Evolutionary conservation across 1,284 basidiomycete species (phyloP), one percentile per base, ranked within the genome.

Genomic region (Somion occarium): DNA sequence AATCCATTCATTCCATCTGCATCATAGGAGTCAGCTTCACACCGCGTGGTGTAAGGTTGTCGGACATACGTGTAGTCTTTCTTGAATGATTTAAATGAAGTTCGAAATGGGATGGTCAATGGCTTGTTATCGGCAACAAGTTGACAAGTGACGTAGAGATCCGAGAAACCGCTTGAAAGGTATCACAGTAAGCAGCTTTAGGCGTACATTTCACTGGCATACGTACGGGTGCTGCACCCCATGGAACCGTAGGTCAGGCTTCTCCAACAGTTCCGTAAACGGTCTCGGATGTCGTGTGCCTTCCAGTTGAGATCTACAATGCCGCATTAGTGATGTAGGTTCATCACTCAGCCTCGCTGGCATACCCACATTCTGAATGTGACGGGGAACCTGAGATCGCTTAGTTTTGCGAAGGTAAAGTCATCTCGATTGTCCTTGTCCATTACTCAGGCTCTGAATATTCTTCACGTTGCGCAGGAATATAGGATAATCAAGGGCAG

Each of bases 1-100:
- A 44, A 98, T 84, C 80, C 88, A 91, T 72, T 98, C 92, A 62
- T 96, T 96, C 96, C 96, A 99, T 38, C 92, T 94, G 61, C 27
- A 23, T n/a, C 41, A 53, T 49, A 39, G 26, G 34, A n/a, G n/a
- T 34, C n/a, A 34, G 49, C 20, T 27, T 48, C 37, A n/a, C n/a
- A n/a, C n/a, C n/a, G n/a, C n/a, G n/a, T n/a, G n/a, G n/a, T 22
- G 42, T 2, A 43, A 34, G 30, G 7, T 46, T 27, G n/a, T n/a
- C 23, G 27, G 20, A 70, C 82, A 49, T 58, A 91, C 90, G 75
- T 86, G 64, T 94, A 93, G 42, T 74, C 80, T 55, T 80, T 83
- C 68, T 88, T 91, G 75, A 97, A 98, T 13, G 90, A 80, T 67
- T 95, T 96, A 78, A 93, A 95, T 0, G 91, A 83, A 0, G 97